Percentiles rank a stretch among this genome's conserved stretches.
Conservation (phyloP, 225 moss, liverwort and hornwort species). For the Pseudisothecium myosuroides region DNA sequence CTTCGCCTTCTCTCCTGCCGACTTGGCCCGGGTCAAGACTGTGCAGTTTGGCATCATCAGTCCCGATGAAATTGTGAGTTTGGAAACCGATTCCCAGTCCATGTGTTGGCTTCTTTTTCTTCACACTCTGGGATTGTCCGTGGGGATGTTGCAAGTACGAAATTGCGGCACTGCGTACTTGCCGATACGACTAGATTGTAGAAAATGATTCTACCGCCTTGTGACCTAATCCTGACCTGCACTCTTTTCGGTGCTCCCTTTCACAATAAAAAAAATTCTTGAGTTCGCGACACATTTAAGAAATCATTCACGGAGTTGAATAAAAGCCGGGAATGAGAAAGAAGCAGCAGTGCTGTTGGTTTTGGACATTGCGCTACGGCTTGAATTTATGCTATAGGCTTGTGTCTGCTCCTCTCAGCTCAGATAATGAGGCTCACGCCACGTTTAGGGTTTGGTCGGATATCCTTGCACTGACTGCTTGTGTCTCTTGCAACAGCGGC, state of each 20-base stretch:
- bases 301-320: neutral
- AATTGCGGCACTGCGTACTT: neutral
- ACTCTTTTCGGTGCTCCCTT: neutral
- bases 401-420: neutral
- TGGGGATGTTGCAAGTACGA: neutral
- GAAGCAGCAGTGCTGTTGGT: neutral
- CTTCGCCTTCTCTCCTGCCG: constrained; percentile 94
- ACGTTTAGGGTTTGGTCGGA: neutral
- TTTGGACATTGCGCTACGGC: neutral
- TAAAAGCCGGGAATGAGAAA: neutral
- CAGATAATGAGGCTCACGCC: neutral
- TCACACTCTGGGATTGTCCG: neutral
- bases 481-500: constrained; percentile 51
- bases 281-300: neutral
- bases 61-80: constrained; percentile 94
- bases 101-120: neutral
- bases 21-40: constrained; percentile 91
- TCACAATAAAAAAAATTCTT: neutral
- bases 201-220: neutral
- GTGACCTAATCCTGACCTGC: neutral
- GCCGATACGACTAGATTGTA: neutral
- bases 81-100: neutral
- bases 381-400: neutral
- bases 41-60: constrained; percentile 98
- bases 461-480: neutral